Evolutionary conservation across 2,329 filamentous ascomycete species (phyloP), one percentile per base, ranked within the genome.

Genomic region (Setomelanomma holmii): DNA sequence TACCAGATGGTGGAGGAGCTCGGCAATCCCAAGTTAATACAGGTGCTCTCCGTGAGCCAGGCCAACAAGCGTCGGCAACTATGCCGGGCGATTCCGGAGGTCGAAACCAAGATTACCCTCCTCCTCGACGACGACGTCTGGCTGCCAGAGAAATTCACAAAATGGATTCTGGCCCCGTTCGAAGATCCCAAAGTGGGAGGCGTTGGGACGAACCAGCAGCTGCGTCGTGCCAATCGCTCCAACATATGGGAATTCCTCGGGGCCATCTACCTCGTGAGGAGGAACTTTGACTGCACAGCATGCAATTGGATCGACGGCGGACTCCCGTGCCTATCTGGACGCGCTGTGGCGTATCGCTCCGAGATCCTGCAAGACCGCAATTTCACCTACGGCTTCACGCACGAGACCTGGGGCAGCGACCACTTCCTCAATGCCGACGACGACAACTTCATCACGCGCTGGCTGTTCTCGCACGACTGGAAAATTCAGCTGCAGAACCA

Each of bases 401-500:
- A 93, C 49, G 93, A 98, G 78, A 89, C 89, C 64, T 83, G 83
- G 76, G 71, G 72, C 24, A 73, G 69, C 59, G 87, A 89, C 66
- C 96, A 89, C 77, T 93, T 93, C 68, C 83, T 98, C 55, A 97
- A 97, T 71, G 92, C 93, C 21, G 93, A 98, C 75, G 93, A 98
- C 75, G 93, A 98, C 81, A 98, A 98, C 78, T 98, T 97, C 78
- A 91, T 98, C 65, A 97, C 93, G 5, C 88, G 93, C 51, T 98
- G 93, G 93, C 84, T 98, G 68, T 93, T 97, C 63, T 90, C 87
- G 60, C 89, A 96, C 78, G 84, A 88, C 63, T 96, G 91, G 90
- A 91, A 96, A 78, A 97, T 93, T 19, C 93, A 90, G 82, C 90
- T 97, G 75, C 93, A 98, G 78, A 96, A 96, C 78, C 89, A 96